Base-by-base conservation (phyloP, 495 filamentous ascomycete genomes). In the Collariella sp. region DNA sequence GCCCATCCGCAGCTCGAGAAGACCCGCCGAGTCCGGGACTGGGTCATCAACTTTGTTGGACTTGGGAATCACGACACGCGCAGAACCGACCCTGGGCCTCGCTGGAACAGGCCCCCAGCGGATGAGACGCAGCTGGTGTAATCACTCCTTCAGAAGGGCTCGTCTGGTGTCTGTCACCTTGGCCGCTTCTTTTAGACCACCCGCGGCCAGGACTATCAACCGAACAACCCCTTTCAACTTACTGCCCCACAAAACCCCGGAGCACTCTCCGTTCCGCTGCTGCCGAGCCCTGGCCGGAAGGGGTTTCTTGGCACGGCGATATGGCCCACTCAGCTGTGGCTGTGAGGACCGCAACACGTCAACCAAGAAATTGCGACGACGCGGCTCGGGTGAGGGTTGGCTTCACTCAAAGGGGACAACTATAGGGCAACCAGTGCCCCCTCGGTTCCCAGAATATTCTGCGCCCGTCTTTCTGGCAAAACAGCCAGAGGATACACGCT, bases 41-140 rank as follows among this genome's bases (percentile, higher is more conserved):
- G 89, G 90, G 79, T 87, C 42, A 66, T 82, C 49, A 72, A 73
- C 43, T 93, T 91, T 71, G 84, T 93, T 51, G 83, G 78, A 5
- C 35, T 19, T 1, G 55, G 34, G 7, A 34, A 2, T 29, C 47
- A 33, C 19, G 19, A 41, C 9, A 24, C 24, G 19, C 24, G 16
- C 26, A 46, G 38, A 15, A 13, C 19, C 2, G 7, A 48, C 11
- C 10, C 39, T 11, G 35, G 41, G 13, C 49, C 53, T 11, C 44
- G 58, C 26, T 65, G 62, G 62, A 45, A 62, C 26, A 49, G 29
- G 39, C 62, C 59, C 1, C 57, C 60, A 7, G 52, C 34, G 2
- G 54, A 62, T 23, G 63, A 66, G 22, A 64, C 56, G 13, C 63
- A 66, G 16, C 47, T 61, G 47, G 2, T 12, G 11, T 58, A 44